These are phyloP conservation scores for Debaryomyces singareniensis DNA, from an alignment of 1,139 yeast species.

Conservation along the genomic window DNA sequence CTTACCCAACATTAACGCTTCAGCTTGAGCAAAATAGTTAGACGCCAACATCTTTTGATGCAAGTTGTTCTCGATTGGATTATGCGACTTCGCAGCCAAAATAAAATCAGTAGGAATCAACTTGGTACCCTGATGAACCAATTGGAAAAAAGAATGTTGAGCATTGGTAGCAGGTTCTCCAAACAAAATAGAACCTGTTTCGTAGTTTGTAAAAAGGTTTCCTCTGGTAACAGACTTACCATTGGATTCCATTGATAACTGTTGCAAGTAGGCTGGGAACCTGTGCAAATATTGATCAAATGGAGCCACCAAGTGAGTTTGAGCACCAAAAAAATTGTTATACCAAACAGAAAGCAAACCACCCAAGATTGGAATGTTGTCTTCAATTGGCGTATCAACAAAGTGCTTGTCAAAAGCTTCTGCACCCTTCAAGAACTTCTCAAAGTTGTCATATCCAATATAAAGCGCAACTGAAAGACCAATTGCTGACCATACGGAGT, in stretches of 20 bases:
- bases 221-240: slow-evolving; percentile 96
- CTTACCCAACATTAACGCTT: slow-evolving; percentile 96
- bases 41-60: slow-evolving; percentile 98
- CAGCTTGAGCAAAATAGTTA: slow-evolving; percentile 96
- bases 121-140: slow-evolving; percentile 98
- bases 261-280: slow-evolving; percentile 98
- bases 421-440: slow-evolving; percentile 89
- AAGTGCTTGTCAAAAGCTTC: slow-evolving; percentile 95
- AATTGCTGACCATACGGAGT: slow-evolving; percentile 98
- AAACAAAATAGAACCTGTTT: slow-evolving; percentile 90
- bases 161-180: slow-evolving; percentile 99
- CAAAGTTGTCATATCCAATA: slow-evolving; percentile 93
- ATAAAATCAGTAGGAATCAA: slow-evolving; percentile 95
- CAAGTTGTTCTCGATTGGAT: slow-evolving; percentile 89
- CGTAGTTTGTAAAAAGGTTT: slow-evolving; percentile 84
- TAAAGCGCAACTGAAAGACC: slow-evolving; percentile 92
- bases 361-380: slow-evolving; percentile 89
- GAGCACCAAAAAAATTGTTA: slow-evolving; percentile 96
- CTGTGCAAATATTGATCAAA: slow-evolving; percentile 98
- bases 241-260: slow-evolving; percentile 97
- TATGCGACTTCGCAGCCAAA: slow-evolving; percentile 95
- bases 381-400: slow-evolving; percentile 71
- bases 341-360: slow-evolving; percentile 95
- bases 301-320: slow-evolving; percentile 97
- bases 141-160: slow-evolving; percentile 98